Percentiles rank a stretch among this genome's conserved stretches.
These are phyloP conservation scores for Malassezia brasiliensis DNA, from an alignment of 1,284 basidiomycete species.

Conservation along the genomic window DNA sequence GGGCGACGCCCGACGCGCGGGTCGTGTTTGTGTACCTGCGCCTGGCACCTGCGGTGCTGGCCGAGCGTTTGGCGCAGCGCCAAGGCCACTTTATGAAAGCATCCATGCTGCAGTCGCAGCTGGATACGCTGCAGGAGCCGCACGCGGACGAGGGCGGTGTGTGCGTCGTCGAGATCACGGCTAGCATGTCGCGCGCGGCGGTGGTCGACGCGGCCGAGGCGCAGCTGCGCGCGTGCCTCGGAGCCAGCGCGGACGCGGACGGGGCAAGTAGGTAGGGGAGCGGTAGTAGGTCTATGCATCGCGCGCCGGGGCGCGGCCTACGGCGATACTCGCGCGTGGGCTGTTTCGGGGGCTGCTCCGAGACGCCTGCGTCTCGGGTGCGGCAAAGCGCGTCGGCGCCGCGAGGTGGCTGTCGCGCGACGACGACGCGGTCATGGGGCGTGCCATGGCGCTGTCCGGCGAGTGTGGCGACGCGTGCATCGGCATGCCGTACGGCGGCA, in stretches of 20 bases:
- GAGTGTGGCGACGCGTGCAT: not conserved
- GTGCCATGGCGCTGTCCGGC: not conserved
- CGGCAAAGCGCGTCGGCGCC: not conserved
- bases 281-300: not conserved
- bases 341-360: slow-evolving; percentile 3
- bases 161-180: not conserved
- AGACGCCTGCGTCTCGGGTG: not conserved
- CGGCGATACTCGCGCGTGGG: not conserved
- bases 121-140: slow-evolving; percentile 68
- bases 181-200: not conserved
- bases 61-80: slow-evolving; percentile 62
- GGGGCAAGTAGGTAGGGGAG: not conserved
- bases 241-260: too few relatives aligned
- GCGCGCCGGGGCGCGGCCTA: not conserved
- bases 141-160: not conserved
- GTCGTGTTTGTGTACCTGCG: slow-evolving; percentile 76
- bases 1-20: slow-evolving; percentile 51
- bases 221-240: not conserved
- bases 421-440: not conserved
- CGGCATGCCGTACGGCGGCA: not conserved
- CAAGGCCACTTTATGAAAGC: slow-evolving; percentile 80
- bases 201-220: not conserved
- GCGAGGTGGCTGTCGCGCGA: not conserved
- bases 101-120: slow-evolving; percentile 73
- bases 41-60: slow-evolving; percentile 59